Evolutionary conservation across 106 monocot genomes (phyloP), one percentile per base, ranked within the genome.

Genomic region (Narthecium ossifragum): DNA sequence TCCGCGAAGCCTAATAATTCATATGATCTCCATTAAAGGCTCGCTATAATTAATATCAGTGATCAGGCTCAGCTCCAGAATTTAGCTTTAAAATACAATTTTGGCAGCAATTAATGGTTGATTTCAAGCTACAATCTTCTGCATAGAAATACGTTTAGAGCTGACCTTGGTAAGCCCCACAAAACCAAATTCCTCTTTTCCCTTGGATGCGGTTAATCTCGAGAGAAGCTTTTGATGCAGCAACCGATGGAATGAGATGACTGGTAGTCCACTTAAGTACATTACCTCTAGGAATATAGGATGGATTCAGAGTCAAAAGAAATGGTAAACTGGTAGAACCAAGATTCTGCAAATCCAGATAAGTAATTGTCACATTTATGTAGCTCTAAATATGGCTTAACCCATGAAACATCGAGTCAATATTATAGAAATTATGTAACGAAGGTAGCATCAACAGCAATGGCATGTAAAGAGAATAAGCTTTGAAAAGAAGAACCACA

Each of bases 151-250:
- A 55, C 18, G 21, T 12, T 5, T 21, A 50, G 0, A 57, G 30
- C 31, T 61, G 57, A 90, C 96, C 94, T 57, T 85, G 79, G 45
- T 96, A 90, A 41, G 90, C 96, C 47, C 96, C 94, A 70, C 80
- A 85, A 70, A 90, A 94, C 94, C 94, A 94, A 36, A 94, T 80
- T 61, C 75, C 62, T 68, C 94, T 68, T 53, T 63, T 82, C 53
- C 94, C 94, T 61, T 94, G 94, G 32, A 94, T 83, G 37, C 43
- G 57, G 23, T 80, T 54, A 56, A 96, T 70, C 62, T 90, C 86
- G 51, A 74, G 68, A 55, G 96, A 80, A 64, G 96, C 90, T 69
- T 78, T 90, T 67, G 78, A 78, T 28, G 96, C 90, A 30, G 90
- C 78, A 46, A 96, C 86, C 8, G 96, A 81, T 32, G 96, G 96